Evolutionary conservation across 495 filamentous ascomycete species (phyloP).

Genomic region (Daldinia childiae): DNA sequence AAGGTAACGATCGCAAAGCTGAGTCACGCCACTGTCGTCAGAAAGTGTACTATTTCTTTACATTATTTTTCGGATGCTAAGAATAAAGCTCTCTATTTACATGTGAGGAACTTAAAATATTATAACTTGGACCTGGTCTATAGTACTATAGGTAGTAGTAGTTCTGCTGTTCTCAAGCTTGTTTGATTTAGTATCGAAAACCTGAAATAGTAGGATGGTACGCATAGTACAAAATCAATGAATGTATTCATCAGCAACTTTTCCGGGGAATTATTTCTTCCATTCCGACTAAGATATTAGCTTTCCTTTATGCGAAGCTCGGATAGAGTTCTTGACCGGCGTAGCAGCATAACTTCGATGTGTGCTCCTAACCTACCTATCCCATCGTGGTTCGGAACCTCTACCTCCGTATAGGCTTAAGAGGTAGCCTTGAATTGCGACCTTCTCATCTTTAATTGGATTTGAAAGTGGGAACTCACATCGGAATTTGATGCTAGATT

Average conservation of each 20-base stretch:
- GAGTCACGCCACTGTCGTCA: neutral
- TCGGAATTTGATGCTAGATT: conserved; percentile 16
- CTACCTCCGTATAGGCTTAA: conserved; percentile 23
- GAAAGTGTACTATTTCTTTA: neutral
- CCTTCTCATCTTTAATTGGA: conserved; percentile 14
- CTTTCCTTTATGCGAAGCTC: conserved; percentile 10
- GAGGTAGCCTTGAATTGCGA: conserved; percentile 18
- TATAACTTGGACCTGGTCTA: too few relatives aligned
- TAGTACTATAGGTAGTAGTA: too few relatives aligned
- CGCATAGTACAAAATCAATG: neutral
- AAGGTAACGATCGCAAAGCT: neutral
- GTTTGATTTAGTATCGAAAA: too few relatives aligned
- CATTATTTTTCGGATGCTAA: too few relatives aligned
- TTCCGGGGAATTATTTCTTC: too few relatives aligned
- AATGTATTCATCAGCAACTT: too few relatives aligned
- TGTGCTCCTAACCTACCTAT: conserved; percentile 6
- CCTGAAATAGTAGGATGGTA: neutral
- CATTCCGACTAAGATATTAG: neutral
- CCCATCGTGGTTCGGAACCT: conserved; percentile 23
- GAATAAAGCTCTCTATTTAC: too few relatives aligned
- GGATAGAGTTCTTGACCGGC: conserved; percentile 33
- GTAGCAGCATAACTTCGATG: conserved; percentile 35
- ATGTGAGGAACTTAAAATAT: too few relatives aligned
- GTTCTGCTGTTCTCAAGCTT: too few relatives aligned
- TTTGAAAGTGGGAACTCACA: conserved; percentile 8